These are phyloP conservation scores for Pythium aquatile DNA, from an alignment of 352 stramenopile species.

Conservation along the genomic window DNA sequence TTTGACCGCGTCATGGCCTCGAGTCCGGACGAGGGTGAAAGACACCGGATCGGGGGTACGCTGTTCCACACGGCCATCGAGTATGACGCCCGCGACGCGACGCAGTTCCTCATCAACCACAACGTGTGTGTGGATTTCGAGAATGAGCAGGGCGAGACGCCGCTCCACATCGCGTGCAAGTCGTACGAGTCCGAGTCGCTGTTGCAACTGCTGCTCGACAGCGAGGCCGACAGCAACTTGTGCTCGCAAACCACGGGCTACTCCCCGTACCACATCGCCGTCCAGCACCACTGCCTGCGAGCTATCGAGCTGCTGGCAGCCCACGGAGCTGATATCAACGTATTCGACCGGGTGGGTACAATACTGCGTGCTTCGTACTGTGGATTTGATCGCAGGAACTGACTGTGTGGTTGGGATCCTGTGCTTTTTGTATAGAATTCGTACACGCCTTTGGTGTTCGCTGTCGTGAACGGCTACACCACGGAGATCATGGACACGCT, in stretches of 20 bases:
- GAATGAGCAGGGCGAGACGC: slow-evolving; percentile 18
- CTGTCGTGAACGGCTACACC: slow-evolving; percentile 10
- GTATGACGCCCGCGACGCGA: slow-evolving; percentile 12
- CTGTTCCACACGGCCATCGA: slow-evolving; percentile 26
- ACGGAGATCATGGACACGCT: slow-evolving; percentile 24
- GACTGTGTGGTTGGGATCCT: too few species aligned
- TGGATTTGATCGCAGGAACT: too few species aligned
- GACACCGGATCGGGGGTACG: slow-evolving; percentile 9
- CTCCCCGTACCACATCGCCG: slow-evolving; percentile 23
- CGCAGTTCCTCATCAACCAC: slow-evolving; percentile 11
- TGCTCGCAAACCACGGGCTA: slow-evolving; percentile 6
- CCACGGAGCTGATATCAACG: slow-evolving; percentile 21
- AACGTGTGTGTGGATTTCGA: slow-evolving; percentile 16
- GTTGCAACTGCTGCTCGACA: slow-evolving; percentile 14
- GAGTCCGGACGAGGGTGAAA: neutral
- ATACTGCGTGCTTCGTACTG: too few species aligned
- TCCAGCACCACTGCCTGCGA: slow-evolving; percentile 16
- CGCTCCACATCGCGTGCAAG: slow-evolving; percentile 21
- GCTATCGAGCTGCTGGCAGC: slow-evolving; percentile 15
- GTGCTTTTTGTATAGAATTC: slow-evolving; percentile 9
- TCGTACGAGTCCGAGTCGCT: slow-evolving; percentile 14
- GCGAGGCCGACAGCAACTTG: slow-evolving; percentile 13
- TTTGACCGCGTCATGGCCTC: slow-evolving; percentile 14
- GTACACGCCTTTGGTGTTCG: slow-evolving; percentile 20
- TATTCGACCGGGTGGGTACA: slow-evolving; percentile 20